Base-by-base conservation (phyloP, 352 stramenopile species). In the Pythium volutum region DNA sequence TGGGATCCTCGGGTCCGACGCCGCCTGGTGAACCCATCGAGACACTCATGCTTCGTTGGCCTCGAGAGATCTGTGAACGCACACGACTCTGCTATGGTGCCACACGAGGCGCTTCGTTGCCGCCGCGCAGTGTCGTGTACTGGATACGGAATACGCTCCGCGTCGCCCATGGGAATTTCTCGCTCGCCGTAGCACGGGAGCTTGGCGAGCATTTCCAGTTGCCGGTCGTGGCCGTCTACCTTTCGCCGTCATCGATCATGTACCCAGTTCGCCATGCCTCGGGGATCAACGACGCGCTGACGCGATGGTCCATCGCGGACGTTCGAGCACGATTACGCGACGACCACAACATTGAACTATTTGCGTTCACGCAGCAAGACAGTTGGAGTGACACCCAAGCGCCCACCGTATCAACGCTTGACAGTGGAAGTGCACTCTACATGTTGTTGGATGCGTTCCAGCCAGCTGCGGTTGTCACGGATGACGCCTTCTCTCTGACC, bases 71-170 rank as follows among this genome's bases (percentile, higher is more conserved):
- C 1, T 62, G 74, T 38, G 71, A 81, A 43, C 75, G 81, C 22
- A 42, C 67, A 62, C 22, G 58, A 71, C 27, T 88, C 60, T 76
- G 84, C 74, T 63, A 47, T 69, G 31, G 65, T 61, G 39, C 50
- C 23, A 31, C 41, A 42, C 8, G 12, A 38, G 22, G 38, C 11
- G 38, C 18, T 55, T 52, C n/a, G 53, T 55, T 16, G 33, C 42
- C n/a, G 50, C 58, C n/a, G 33, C 52, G 61, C 23, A 65, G 68
- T 20, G 64, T 92, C 27, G 55, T 92, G 10, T 92, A 92, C 60
- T 92, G 82, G 82, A 73, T 90, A 61, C 80, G 81, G 6, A 83
- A 74, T 33, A 80, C 75, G 1, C 46, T 83, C 54, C 82, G 82
- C 3, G 72, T 86, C n/a, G 64, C 58, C 45, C 74, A 89, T 18